These are phyloP conservation scores for Eudorina sp. DNA, from an alignment of 139 green algal species.

Conservation along the genomic window DNA sequence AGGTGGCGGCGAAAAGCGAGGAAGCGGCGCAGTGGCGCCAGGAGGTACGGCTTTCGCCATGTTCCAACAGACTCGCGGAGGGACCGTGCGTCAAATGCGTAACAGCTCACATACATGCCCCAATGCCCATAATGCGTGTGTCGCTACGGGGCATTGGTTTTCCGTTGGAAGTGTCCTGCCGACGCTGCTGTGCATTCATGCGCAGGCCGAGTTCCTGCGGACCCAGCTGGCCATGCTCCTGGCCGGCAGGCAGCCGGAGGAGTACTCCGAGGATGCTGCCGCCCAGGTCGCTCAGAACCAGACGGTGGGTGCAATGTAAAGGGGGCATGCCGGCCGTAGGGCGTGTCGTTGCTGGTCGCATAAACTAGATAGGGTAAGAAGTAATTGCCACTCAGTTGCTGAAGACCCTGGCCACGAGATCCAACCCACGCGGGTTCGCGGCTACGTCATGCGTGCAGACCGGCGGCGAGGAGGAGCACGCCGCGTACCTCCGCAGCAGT, in stretches of 20 bases:
- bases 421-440: no score
- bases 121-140: no score
- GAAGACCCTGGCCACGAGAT: no score
- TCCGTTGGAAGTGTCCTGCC: no score
- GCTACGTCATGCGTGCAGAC: constrained; percentile 4
- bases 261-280: neutral
- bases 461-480: neutral
- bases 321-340: no score
- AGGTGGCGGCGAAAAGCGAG: constrained; percentile 13
- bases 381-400: no score
- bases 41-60: neutral
- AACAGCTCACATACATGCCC: neutral
- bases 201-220: constrained; percentile 34
- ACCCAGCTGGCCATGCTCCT: constrained; percentile 18
- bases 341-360: no score
- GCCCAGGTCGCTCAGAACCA: neutral
- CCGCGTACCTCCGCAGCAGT: neutral
- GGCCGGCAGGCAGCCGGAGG: neutral
- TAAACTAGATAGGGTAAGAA: no score
- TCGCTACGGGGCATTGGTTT: no score
- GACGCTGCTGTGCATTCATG: neutral
- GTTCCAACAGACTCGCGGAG: neutral
- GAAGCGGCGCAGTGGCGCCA: constrained; percentile 23
- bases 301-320: neutral
- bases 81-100: no score